These are phyloP conservation scores for Geotrichum restrictum DNA, from an alignment of 1,139 yeast genomes.

Conservation along the genomic window DNA sequence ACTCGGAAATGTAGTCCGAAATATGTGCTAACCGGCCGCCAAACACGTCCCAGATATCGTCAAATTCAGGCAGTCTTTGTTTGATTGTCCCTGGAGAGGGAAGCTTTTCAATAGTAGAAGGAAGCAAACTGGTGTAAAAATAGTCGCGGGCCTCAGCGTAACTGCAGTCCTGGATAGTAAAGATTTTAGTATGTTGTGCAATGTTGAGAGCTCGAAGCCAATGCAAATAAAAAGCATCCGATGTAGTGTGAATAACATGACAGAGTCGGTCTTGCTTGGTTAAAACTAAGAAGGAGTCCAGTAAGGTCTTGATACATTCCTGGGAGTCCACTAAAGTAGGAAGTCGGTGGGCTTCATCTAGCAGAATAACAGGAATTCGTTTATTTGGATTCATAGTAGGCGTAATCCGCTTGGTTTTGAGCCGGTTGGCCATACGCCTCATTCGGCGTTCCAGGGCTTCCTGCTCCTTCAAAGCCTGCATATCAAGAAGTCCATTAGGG, in stretches of 20 bases:
- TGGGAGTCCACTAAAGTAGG: constrained; percentile 21
- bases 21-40: constrained; percentile 26
- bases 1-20: constrained; percentile 24
- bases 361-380: constrained; percentile 23
- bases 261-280: constrained; percentile 27
- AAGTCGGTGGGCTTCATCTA: constrained; percentile 26
- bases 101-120: constrained; percentile 22
- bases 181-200: constrained; percentile 24
- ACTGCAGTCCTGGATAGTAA: constrained; percentile 25
- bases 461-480: constrained; percentile 12
- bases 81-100: constrained; percentile 25
- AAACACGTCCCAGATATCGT: constrained; percentile 25
- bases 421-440: neutral
- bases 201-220: constrained; percentile 24
- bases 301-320: constrained; percentile 21
- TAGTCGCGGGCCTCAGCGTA: constrained; percentile 20
- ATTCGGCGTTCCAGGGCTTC: constrained; percentile 14
- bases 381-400: constrained; percentile 15
- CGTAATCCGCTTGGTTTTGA: constrained; percentile 11
- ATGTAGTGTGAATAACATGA: constrained; percentile 26
- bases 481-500: constrained; percentile 8
- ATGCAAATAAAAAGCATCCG: constrained; percentile 26
- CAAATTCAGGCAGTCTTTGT: constrained; percentile 22
- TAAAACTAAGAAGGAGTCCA: constrained; percentile 25
- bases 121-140: constrained; percentile 20